phyloP scores from a whole-genome alignment of 345 rosid genomes.

The Lumnitzera littorea region DNA sequence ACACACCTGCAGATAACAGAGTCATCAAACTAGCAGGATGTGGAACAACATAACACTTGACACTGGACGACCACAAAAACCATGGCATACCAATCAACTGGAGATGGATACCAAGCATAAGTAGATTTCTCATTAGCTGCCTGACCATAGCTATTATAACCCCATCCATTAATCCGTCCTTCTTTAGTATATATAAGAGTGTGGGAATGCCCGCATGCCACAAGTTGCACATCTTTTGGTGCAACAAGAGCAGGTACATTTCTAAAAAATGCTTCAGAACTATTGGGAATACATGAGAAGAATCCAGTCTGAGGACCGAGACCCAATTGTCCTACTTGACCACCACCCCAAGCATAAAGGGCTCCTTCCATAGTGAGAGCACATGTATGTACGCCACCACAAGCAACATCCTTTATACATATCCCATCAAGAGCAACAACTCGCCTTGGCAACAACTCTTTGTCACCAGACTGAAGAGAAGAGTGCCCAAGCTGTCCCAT shows the following conservation, averaged over 20 bases:
- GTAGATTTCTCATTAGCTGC: conserved; percentile 84
- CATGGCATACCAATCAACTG: conserved; percentile 78
- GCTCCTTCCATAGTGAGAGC: conserved; percentile 71
- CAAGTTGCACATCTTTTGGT: conserved; percentile 60
- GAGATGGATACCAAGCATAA: conserved; percentile 95
- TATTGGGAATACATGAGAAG: conserved; percentile 55
- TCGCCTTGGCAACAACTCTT: conserved; percentile 86
- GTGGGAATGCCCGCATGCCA: conserved; percentile 95
- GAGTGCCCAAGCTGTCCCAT: conserved; percentile 93
- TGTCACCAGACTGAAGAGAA: conserved; percentile 82
- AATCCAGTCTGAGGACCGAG: conserved; percentile 75
- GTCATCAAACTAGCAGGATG: too few species aligned
- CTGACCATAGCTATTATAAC: conserved; percentile 95
- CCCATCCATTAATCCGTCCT: conserved; percentile 92
- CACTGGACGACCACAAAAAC: conserved; percentile 7
- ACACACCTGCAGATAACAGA: conserved; percentile 48
- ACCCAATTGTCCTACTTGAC: conserved; percentile 89
- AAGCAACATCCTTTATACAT: conserved; percentile 56
- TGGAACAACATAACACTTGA: conserved; percentile 1
- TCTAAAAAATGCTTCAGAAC: conserved; percentile 48
- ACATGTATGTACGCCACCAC: conserved; percentile 95
- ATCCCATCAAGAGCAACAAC: conserved; percentile 81
- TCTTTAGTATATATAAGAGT: conserved; percentile 68
- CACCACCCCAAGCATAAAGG: conserved; percentile 96
- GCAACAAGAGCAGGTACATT: conserved; percentile 72